These are phyloP conservation scores for Alternaria arbusti DNA, from an alignment of 2,329 filamentous ascomycete genomes.

Conservation along the genomic window DNA sequence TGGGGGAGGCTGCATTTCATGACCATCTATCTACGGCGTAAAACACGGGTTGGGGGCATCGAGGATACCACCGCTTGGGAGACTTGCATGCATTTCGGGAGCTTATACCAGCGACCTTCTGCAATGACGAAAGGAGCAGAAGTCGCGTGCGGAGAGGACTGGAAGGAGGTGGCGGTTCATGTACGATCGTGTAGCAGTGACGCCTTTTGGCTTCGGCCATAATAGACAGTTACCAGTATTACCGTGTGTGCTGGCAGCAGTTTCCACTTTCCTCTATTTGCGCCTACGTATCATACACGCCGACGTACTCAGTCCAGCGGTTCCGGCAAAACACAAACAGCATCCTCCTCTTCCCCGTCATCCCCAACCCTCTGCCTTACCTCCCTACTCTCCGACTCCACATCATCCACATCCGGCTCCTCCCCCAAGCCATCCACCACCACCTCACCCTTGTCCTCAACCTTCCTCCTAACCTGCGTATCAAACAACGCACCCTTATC, in stretches of 20 bases:
- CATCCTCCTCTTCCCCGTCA: not conserved
- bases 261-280: not conserved
- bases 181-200: not conserved
- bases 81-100: constrained; percentile 6
- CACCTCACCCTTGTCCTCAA: not conserved
- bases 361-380: not conserved
- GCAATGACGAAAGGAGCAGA: not conserved
- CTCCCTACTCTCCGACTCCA: not conserved
- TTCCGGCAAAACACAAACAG: not conserved
- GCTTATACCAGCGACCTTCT: not conserved
- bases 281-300: not conserved
- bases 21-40: constrained; percentile 23
- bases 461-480: not conserved
- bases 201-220: not conserved
- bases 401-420: not conserved
- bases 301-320: not conserved
- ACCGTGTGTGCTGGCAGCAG: not conserved
- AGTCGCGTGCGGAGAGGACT: not conserved
- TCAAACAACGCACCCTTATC: not conserved
- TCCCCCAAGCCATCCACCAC: not conserved
- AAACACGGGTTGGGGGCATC: constrained; percentile 3
- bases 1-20: constrained; percentile 9
- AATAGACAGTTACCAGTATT: not conserved
- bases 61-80: constrained; percentile 27
- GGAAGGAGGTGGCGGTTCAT: not conserved